These are phyloP conservation scores for Citrus sinensis DNA, from an alignment of 345 rosid genomes.

Conservation along the genomic window DVS_A1.0 CM039163.1:25399501-25400000, in stretches of 20 bases:
- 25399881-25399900: conserved; percentile 30
- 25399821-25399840: conserved; percentile 27
- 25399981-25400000: no score
- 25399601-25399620: conserved; percentile 38
- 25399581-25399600: conserved; percentile 35
- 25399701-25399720: background rate
- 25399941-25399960: conserved; percentile 44
- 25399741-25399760: conserved; percentile 41
- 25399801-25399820: conserved; percentile 32
- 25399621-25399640: conserved; percentile 28
- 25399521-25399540: conserved; percentile 23
- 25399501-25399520: conserved; percentile 29
- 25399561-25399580: conserved; percentile 27
- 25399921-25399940: conserved; percentile 30
- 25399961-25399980: conserved; percentile 41
- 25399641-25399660: background rate
- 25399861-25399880: conserved; percentile 40
- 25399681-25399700: background rate
- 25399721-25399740: background rate
- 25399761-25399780: conserved; percentile 19
- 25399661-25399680: background rate
- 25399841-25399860: conserved; percentile 39
- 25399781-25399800: conserved; percentile 22
- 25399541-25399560: conserved; percentile 22
- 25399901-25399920: conserved; percentile 38